Conservation (phyloP, 78 protist genomes). For the Pigoraptor vietnamica region DNA sequence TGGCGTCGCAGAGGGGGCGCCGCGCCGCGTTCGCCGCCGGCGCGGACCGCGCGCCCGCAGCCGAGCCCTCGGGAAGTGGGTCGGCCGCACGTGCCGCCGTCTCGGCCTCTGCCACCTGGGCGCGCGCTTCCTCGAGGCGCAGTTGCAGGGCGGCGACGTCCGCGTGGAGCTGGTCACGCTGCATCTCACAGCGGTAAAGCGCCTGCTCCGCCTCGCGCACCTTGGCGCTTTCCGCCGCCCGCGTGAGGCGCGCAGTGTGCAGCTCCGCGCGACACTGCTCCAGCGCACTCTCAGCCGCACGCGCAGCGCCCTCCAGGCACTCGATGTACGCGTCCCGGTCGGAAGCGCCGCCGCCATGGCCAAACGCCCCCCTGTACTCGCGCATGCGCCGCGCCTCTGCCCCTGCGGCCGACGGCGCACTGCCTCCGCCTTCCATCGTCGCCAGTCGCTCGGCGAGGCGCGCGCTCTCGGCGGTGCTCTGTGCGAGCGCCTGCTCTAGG, state of each 20-base stretch:
- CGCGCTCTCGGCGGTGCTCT: background rate
- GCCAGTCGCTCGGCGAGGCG: background rate
- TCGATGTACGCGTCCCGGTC: background rate
- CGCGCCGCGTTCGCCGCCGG: too few relatives aligned
- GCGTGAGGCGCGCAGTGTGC: background rate
- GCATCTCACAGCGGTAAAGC: background rate
- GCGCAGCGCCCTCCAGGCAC: background rate
- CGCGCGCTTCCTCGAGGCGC: background rate
- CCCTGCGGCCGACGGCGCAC: background rate
- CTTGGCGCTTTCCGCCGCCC: background rate
- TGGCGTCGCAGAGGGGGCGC: too few relatives aligned
- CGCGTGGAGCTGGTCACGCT: background rate
- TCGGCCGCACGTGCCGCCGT: background rate
- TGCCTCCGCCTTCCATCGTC: background rate
- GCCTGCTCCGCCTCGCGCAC: background rate
- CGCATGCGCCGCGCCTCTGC: background rate
- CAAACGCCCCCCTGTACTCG: background rate
- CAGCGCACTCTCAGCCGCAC: background rate
- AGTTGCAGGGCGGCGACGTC: background rate
- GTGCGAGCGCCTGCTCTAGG: background rate
- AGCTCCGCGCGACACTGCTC: background rate
- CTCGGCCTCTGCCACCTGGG: too few relatives aligned
- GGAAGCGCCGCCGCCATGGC: background rate
- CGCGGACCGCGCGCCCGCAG: background rate
- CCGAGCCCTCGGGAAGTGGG: background rate